Evolutionary conservation across 352 stramenopile genomes (phyloP), one percentile per base, ranked within the genome.

Genomic region (Phytopythium delawarense): DNA sequence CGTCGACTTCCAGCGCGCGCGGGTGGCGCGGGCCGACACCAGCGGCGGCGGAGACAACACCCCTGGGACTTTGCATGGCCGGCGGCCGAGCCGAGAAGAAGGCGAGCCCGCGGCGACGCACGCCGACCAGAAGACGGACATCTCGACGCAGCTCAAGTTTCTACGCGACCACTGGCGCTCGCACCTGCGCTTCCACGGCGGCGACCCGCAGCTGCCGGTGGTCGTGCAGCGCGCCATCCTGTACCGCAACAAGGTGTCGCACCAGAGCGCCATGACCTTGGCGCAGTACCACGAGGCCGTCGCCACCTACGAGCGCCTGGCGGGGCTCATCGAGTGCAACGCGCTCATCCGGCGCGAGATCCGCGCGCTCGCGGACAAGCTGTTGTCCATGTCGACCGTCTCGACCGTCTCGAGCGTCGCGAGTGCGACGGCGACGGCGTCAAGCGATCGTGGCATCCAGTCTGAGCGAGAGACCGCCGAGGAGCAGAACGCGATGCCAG

Each of bases 91-190:
- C 32, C n/a, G 50, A 53, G 12, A 35, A 4, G 46, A 34, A 30
- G 54, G 44, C 44, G 50, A 40, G 12, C 28, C 28, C 28, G 28
- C 28, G 28, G 57, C 55, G 52, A 32, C 66, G 34, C 67, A 63
- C 35, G 32, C 53, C 0, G 62, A 70, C 32, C 62, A 71, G 32
- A 65, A 76, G 30, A 70, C 40, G 8, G 71, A 79, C 23, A 50
- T 79, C 8, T 79, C 71, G 0, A 67, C 52, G 35, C 71, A 79
- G 42, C 64, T 78, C 20, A 79, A 78, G 55, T 78, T 69, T 48
- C 51, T 82, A 34, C 51, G 70, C 23, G 63, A 70, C 20, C 64
- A 78, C 52, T 82, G 74, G 74, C 65, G 75, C 40, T 72, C 71
- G 40, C 71, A 82, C 54, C 57, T 79, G 39, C 62, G 66, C 15